Base-by-base conservation (phyloP, 108 stramenopile genomes). In the Nitzschia inconspicua region DNA sequence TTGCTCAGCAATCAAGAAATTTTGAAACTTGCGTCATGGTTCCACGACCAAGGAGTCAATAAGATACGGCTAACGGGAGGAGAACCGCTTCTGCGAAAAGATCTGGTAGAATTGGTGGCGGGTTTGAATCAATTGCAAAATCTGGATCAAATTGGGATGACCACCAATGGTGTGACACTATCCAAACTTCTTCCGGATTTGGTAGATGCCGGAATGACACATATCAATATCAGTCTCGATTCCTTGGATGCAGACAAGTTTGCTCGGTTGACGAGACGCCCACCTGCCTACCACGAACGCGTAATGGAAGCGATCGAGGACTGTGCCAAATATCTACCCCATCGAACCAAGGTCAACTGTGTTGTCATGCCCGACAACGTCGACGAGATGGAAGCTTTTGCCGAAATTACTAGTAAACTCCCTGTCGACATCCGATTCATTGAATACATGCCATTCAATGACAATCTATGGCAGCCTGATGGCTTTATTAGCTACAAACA, bases 361-460 rank as follows among this genome's bases (percentile, higher is more conserved):
- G 97, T 99, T 5, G 93, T 94, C 6, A 92, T 97, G 86, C 85
- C 86, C 9, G 94, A 84, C 8, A 99, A 98, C 71, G 88, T 89
- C 16, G 84, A 89, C 47, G 97, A 98, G 62, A 47, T 97, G 1
- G 57, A 63, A 22, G 93, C 95, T 53, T 98, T 99, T 80, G 81
- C 74, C 3, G 57, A 59, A 29, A 50, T 95, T 46, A 78, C 93
- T n/a, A 65, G 77, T 30, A 57, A 86, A 3, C 54, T 75, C 16
- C 79, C 76, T 13, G 69, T 98, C 11, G 90, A 96, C 47, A 79
- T 98, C 34, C 86, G 99, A 4, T 99, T 99, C 64, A 99, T 99
- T 49, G 99, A 99, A 80, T 97, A 95, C 92, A 99, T 99, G 99
- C 99, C 99, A 22, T 99, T 99, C 63, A 86, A 91, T 52, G 91